phyloP scores from a whole-genome alignment of 352 stramenopile genomes.

The Proteromonas lacertae region DNA sequence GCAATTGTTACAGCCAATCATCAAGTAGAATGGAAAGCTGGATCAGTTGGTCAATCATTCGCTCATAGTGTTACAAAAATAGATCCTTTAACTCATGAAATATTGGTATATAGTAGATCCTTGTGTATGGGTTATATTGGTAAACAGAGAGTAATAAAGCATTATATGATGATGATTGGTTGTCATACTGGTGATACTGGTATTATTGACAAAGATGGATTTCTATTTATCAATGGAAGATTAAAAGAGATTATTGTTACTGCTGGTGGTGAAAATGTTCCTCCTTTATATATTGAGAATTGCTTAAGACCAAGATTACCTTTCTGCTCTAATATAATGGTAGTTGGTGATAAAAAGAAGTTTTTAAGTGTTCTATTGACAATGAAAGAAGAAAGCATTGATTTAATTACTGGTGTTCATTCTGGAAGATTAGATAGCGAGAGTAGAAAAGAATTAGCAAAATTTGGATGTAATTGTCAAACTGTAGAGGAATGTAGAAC shows the following conservation, averaged over 20 bases:
- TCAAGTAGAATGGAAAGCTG: slow-evolving; percentile 33
- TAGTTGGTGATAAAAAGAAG: slow-evolving; percentile 60
- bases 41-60: slow-evolving; percentile 29
- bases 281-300: slow-evolving; percentile 59
- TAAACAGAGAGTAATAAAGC: slow-evolving; percentile 22
- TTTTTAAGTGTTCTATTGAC: slow-evolving; percentile 51
- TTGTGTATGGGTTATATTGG: slow-evolving; percentile 24
- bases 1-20: slow-evolving; percentile 16
- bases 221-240: no score
- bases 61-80: slow-evolving; percentile 15
- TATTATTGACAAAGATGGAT: no score
- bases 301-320: slow-evolving; percentile 42
- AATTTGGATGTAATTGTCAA: slow-evolving; percentile 21
- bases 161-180: slow-evolving; percentile 48
- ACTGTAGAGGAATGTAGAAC: slow-evolving; percentile 33
- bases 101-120: slow-evolving; percentile 11
- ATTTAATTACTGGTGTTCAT: slow-evolving; percentile 11
- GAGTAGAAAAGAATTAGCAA: slow-evolving; percentile 19
- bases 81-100: slow-evolving; percentile 10
- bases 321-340: slow-evolving; percentile 48
- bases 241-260: slow-evolving; percentile 77
- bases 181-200: no score
- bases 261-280: slow-evolving; percentile 67
- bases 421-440: slow-evolving; percentile 29
- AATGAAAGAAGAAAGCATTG: slow-evolving; percentile 27